Conservation (phyloP, 345 rosid species). For the Sonneratia alba region DNA sequence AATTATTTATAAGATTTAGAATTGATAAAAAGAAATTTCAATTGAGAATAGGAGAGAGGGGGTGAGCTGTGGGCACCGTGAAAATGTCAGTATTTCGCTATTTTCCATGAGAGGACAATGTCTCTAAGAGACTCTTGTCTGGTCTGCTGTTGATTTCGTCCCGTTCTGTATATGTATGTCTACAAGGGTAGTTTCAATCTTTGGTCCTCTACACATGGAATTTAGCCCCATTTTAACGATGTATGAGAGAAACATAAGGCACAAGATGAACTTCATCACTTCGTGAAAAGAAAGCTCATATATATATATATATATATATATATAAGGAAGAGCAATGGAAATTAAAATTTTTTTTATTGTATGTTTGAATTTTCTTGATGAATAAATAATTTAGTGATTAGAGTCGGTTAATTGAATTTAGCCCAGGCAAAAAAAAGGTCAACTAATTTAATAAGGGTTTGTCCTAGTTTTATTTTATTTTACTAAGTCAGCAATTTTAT, state of each 20-base stretch:
- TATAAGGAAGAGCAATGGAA: too few species aligned
- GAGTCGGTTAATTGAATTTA: too few species aligned
- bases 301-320: not conserved
- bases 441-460: too few species aligned
- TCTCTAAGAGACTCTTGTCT: not conserved
- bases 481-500: too few species aligned
- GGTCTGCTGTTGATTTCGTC: not conserved
- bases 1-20: not conserved
- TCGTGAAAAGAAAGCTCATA: not conserved
- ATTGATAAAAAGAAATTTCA: not conserved
- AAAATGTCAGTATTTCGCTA: not conserved
- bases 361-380: too few species aligned
- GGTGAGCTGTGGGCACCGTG: not conserved
- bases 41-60: not conserved
- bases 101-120: not conserved
- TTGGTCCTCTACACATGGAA: not conserved
- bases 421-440: too few species aligned
- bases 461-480: too few species aligned
- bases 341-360: too few species aligned
- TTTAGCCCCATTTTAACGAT: not conserved
- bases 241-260: not conserved
- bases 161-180: not conserved
- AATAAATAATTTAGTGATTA: too few species aligned
- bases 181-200: not conserved
- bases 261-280: not conserved